Conservation (phyloP, 257 asterid genomes). For the Anisodus tanguticus region DNA sequence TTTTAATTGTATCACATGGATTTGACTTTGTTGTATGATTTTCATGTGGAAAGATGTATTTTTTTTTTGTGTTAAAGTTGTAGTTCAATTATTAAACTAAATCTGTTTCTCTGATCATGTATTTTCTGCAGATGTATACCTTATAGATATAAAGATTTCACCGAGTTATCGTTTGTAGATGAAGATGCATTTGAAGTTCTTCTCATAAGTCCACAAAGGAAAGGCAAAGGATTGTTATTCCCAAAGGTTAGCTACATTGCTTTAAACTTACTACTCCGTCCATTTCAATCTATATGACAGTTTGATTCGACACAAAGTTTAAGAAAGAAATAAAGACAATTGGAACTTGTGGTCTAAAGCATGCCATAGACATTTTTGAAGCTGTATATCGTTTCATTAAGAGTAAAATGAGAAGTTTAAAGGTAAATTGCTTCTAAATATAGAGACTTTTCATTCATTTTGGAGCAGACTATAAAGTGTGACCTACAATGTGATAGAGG, state of each 20-base stretch:
- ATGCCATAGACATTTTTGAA: rapidly evolving
- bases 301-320: background rate
- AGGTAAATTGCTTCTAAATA: too few relatives aligned
- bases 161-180: too few relatives aligned
- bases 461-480: too few relatives aligned
- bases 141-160: too few relatives aligned
- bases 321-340: background rate
- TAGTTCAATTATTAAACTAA: background rate
- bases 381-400: background rate
- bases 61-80: background rate
- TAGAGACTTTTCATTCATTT: too few relatives aligned
- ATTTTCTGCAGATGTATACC: too few relatives aligned
- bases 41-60: background rate
- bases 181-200: too few relatives aligned
- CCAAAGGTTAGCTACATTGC: too few relatives aligned
- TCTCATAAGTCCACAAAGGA: too few relatives aligned
- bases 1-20: background rate
- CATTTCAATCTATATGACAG: background rate
- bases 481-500: background rate
- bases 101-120: too few relatives aligned
- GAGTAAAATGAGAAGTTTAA: background rate
- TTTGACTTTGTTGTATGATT: constrained; percentile 1
- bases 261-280: background rate
- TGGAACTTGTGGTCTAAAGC: background rate
- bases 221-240: too few relatives aligned